Evolutionary conservation across 2,329 filamentous ascomycete genomes (phyloP).

Genomic region (Trichoderma atroviride): DNA sequence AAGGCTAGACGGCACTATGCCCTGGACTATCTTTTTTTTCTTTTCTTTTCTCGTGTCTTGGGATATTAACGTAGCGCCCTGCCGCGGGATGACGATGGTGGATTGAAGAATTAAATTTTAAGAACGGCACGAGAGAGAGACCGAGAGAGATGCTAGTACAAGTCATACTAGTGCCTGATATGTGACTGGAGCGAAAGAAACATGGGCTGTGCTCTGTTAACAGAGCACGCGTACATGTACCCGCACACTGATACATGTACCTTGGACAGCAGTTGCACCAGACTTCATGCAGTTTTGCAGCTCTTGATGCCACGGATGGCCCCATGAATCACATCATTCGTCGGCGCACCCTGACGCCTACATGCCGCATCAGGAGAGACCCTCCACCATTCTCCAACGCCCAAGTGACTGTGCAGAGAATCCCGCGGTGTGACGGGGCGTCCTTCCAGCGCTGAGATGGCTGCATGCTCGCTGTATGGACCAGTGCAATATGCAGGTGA

Average conservation of each 20-base stretch:
- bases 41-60: constrained; percentile 4
- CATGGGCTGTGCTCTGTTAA: background rate
- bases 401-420: background rate
- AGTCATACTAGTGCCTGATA: background rate
- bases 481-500: constrained; percentile 16
- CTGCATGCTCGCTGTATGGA: background rate
- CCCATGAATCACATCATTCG: constrained; percentile 3
- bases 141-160: background rate
- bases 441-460: constrained; percentile 6
- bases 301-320: background rate
- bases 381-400: constrained; percentile 2
- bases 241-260: no score
- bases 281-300: background rate
- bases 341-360: constrained; percentile 7
- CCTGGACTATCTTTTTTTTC: constrained; percentile 10
- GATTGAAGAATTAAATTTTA: background rate
- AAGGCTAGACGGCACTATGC: constrained; percentile 12
- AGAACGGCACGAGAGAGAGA: background rate
- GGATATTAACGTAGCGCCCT: background rate
- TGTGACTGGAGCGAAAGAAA: background rate
- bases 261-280: no score
- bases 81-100: background rate
- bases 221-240: background rate
- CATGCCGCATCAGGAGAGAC: constrained; percentile 1
- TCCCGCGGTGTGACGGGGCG: constrained; percentile 2